These are phyloP conservation scores for cucumber (Cucumis sativus) DNA, from an alignment of 306 rosid species.

Conservation along the genomic window Cucumber_9930_V3 NC_026660.2:21186501-21187000, in stretches of 20 bases:
- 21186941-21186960: constrained; percentile 33
- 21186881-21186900: background rate
- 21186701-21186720: background rate
- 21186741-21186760: background rate
- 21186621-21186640: background rate
- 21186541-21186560: constrained; percentile 34
- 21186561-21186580: constrained; percentile 52
- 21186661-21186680: background rate
- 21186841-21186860: background rate
- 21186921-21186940: constrained; percentile 11
- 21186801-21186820: background rate
- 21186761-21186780: background rate
- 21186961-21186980: constrained; percentile 23
- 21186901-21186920: constrained; percentile 21
- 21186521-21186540: constrained; percentile 25
- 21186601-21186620: constrained; percentile 16
- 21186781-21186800: background rate
- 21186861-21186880: background rate
- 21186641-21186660: constrained; percentile 13
- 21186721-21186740: background rate
- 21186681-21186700: background rate
- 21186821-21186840: background rate
- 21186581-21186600: constrained; percentile 28
- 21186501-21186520: constrained; percentile 26
- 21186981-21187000: constrained; percentile 16